Conservation (phyloP, 2,329 filamentous ascomycete genomes). For the Phialocephala subalpina region DNA sequence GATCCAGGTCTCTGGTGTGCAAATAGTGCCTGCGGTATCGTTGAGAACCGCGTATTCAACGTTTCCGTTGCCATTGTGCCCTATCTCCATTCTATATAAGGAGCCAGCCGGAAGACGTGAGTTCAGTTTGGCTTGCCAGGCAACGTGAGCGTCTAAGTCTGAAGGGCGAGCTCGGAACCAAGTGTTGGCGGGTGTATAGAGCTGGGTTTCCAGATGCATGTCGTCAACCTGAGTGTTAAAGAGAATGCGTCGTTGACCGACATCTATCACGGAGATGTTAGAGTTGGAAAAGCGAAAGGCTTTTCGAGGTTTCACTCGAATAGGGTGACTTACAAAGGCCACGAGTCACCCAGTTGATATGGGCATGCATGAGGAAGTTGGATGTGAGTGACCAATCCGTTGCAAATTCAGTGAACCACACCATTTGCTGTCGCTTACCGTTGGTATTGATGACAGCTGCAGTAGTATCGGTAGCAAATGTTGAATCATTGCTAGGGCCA, state of each 20-base stretch:
- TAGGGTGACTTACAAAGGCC: conserved; percentile 52
- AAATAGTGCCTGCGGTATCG: too few relatives aligned
- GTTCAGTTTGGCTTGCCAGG: conserved; percentile 13
- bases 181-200: conserved; percentile 1
- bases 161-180: conserved; percentile 42
- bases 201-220: not conserved
- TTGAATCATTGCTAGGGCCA: conserved; percentile 46
- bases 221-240: too few relatives aligned
- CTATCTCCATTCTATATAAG: conserved; percentile 57
- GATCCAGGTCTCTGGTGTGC: too few relatives aligned
- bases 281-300: too few relatives aligned
- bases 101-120: conserved; percentile 39
- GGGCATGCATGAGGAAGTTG: conserved; percentile 66
- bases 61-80: conserved; percentile 62
- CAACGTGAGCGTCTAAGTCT: conserved; percentile 21
- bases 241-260: conserved; percentile 33
- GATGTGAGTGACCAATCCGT: conserved; percentile 55
- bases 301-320: too few relatives aligned
- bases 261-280: too few relatives aligned
- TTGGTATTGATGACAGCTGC: conserved; percentile 68
- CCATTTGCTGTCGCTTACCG: conserved; percentile 65
- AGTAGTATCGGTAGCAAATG: conserved; percentile 48
- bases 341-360: conserved; percentile 68
- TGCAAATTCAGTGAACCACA: conserved; percentile 60
- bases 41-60: too few relatives aligned